phyloP scores from a whole-genome alignment of 2,329 filamentous ascomycete genomes.

The Sarocladiaceae sp. region DNA sequence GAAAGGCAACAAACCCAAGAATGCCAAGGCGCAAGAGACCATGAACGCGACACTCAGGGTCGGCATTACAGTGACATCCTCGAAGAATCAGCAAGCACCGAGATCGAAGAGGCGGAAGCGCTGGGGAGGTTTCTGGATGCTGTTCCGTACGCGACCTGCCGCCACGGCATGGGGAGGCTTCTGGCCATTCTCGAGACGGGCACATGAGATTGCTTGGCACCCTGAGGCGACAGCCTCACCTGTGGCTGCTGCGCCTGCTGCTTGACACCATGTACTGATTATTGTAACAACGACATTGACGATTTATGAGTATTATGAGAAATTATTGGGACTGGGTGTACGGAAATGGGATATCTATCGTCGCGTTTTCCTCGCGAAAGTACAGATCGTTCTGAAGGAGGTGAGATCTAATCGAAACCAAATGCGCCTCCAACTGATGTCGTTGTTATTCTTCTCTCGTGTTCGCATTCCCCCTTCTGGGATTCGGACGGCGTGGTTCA shows the following conservation, averaged over 20 bases:
- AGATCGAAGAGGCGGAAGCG: not conserved
- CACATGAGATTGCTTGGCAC: not conserved
- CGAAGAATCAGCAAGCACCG: not conserved
- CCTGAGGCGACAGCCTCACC: not conserved
- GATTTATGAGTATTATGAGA: not conserved
- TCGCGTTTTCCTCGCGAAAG: not conserved
- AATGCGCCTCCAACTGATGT: not conserved
- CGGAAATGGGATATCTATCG: not conserved
- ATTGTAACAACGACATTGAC: not conserved
- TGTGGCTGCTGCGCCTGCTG: not conserved
- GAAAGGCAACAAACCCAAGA: not conserved
- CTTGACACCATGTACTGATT: not conserved
- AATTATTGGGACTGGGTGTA: no score
- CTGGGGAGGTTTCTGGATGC: slow-evolving; percentile 3
- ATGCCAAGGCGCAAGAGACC: not conserved
- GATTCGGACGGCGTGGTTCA: not conserved
- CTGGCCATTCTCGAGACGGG: not conserved
- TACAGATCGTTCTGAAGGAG: slow-evolving; percentile 1
- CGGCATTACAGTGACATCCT: not conserved
- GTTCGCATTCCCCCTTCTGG: not conserved
- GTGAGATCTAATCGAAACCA: slow-evolving; percentile 3
- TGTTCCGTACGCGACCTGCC: not conserved
- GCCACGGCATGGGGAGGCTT: not conserved
- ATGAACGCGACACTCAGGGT: not conserved
- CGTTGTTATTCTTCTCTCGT: not conserved